Conservation (phyloP, 1,284 basidiomycete species). For the Puccinia triticina region DNA sequence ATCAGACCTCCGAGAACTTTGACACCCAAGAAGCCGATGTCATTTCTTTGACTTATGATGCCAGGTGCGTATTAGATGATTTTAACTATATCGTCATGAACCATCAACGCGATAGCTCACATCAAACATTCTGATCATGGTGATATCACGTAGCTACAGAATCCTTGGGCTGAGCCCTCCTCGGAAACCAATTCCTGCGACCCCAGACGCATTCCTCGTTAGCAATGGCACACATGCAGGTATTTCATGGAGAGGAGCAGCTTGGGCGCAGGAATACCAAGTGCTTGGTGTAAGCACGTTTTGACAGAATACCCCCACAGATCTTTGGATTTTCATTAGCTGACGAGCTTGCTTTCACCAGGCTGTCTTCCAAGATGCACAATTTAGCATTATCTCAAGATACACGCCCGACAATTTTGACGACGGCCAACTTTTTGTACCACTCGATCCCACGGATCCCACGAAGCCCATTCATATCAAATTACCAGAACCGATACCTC, state of each 20-base stretch:
- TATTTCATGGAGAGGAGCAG: slow-evolving; percentile 37
- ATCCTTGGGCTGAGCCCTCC: slow-evolving; percentile 31
- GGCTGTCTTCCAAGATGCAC: slow-evolving; percentile 17
- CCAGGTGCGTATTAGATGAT: slow-evolving; percentile 19
- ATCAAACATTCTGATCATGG: neutral
- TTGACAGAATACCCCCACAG: neutral
- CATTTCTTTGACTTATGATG: slow-evolving; percentile 38
- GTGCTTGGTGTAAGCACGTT: slow-evolving; percentile 29
- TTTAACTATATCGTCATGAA: neutral
- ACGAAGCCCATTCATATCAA: slow-evolving; percentile 19
- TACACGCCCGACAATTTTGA: slow-evolving; percentile 29
- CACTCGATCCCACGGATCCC: slow-evolving; percentile 35
- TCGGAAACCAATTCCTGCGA: slow-evolving; percentile 27
- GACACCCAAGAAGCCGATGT: slow-evolving; percentile 42
- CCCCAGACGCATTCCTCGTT: slow-evolving; percentile 35
- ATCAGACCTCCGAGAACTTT: slow-evolving; percentile 24
- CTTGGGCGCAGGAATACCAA: slow-evolving; percentile 49
- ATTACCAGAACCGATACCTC: slow-evolving; percentile 19
- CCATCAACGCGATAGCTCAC: neutral
- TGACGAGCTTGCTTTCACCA: neutral
- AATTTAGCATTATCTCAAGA: slow-evolving; percentile 18
- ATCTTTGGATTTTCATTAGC: neutral
- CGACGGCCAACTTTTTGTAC: slow-evolving; percentile 36
- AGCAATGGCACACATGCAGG: slow-evolving; percentile 28
- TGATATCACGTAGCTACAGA: slow-evolving; percentile 7